Percentiles rank a stretch among this genome's conserved stretches.
These are phyloP conservation scores for Diaporthe batatas DNA, from an alignment of 2,329 filamentous ascomycete species.

Conservation along the genomic window DNA sequence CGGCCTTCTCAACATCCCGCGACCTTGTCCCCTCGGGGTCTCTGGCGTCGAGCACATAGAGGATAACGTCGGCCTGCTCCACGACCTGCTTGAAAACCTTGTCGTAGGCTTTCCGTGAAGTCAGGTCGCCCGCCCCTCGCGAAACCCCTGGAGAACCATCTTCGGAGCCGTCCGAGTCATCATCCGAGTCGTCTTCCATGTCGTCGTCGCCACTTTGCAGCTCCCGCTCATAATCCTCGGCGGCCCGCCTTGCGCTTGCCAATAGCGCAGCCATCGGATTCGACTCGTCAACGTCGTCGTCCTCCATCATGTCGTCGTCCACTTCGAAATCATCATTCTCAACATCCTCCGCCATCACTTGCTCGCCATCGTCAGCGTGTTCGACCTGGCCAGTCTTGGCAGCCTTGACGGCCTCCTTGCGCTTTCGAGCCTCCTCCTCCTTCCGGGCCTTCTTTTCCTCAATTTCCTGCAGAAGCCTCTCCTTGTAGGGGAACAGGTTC, in stretches of 20 bases:
- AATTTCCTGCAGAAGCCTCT: conserved; percentile 93
- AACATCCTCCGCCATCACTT: conserved; percentile 59
- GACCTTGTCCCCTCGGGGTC: conserved; percentile 93
- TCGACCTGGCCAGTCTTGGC: conserved; percentile 66
- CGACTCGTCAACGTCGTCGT: conserved; percentile 72
- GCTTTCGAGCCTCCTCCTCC: conserved; percentile 80
- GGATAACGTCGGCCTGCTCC: conserved; percentile 87
- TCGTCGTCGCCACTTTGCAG: conserved; percentile 71
- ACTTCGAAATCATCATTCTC: conserved; percentile 61
- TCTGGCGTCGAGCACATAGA: conserved; percentile 93
- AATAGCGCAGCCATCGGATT: conserved; percentile 95
- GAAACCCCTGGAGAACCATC: conserved; percentile 64
- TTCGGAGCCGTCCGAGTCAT: conserved; percentile 64
- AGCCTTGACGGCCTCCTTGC: conserved; percentile 79
- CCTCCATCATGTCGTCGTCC: conserved; percentile 62
- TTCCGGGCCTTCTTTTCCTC: conserved; percentile 88
- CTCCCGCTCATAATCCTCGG: conserved; percentile 79
- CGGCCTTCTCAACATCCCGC: conserved; percentile 88
- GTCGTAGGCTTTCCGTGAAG: conserved; percentile 89
- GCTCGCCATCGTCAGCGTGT: conserved; percentile 58
- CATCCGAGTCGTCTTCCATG: conserved; percentile 52
- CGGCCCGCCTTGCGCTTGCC: conserved; percentile 84
- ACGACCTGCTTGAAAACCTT: conserved; percentile 96
- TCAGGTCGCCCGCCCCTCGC: conserved; percentile 65
- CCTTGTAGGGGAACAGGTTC: conserved; percentile 98